A percentile compares a stretch with the other conserved stretches of the same genome.
These are phyloP conservation scores for Escovopsis sp. DNA, from an alignment of 2,329 filamentous ascomycete species.

Conservation along the genomic window DNA sequence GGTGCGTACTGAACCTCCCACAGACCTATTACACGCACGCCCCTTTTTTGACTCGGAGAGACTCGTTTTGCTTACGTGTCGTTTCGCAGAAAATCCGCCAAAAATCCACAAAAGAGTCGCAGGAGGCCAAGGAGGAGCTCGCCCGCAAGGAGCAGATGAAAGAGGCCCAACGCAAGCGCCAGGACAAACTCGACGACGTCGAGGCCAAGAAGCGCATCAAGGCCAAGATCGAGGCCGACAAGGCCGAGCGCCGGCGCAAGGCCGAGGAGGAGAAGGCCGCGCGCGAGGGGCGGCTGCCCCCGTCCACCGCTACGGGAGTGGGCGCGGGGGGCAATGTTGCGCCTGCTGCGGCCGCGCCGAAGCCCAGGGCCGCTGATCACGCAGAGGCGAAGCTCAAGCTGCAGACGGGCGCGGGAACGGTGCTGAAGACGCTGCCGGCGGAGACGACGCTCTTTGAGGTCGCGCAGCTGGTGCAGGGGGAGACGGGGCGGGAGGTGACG, in stretches of 20 bases:
- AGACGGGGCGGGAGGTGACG: conserved; percentile 53
- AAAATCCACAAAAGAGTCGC: conserved; percentile 78
- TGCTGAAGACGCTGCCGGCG: conserved; percentile 76
- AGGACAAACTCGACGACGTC: conserved; percentile 73
- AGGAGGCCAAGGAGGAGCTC: conserved; percentile 82
- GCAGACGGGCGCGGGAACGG: conserved; percentile 56
- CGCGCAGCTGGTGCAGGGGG: conserved; percentile 55
- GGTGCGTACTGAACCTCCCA: conserved; percentile 24
- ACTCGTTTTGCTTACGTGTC: not conserved
- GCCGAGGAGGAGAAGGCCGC: conserved; percentile 74
- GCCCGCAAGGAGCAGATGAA: conserved; percentile 82
- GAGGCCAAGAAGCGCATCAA: conserved; percentile 81
- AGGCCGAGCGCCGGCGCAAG: conserved; percentile 73
- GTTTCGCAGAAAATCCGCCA: conserved; percentile 47
- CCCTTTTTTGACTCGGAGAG: not conserved
- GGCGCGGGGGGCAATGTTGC: conserved; percentile 26
- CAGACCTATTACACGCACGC: not conserved
- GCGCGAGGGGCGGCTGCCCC: conserved; percentile 53
- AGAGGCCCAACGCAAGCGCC: conserved; percentile 70
- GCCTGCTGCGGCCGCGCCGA: conserved; percentile 33
- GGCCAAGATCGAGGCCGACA: conserved; percentile 89
- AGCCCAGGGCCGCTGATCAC: conserved; percentile 55
- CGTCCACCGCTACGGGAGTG: too few relatives aligned
- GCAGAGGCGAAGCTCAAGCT: conserved; percentile 70
- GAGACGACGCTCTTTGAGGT: conserved; percentile 91